These are phyloP conservation scores for Hordeum pubiflorum DNA, from an alignment of 202 grass and related monocot genomes.

Conservation along the genomic window DNA sequence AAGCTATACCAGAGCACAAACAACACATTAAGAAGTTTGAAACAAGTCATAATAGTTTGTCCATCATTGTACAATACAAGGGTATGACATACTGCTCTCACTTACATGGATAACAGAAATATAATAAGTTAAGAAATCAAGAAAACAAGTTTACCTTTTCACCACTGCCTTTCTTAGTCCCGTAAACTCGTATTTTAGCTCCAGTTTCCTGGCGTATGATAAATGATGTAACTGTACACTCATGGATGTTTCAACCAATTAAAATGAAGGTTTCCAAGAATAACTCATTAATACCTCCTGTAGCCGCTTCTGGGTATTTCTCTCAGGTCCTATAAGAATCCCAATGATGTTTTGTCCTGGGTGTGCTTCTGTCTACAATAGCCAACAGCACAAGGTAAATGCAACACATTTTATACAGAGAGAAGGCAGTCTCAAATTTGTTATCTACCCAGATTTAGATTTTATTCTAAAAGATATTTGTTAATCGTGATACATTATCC, in stretches of 20 bases:
- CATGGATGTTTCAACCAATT: conserved; percentile 16
- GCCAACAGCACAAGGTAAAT: conserved; percentile 23
- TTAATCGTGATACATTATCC: background rate
- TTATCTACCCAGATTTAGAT: background rate
- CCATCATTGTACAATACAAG: background rate
- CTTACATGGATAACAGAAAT: background rate
- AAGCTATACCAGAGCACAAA: background rate
- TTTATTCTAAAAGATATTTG: background rate
- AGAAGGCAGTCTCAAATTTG: background rate
- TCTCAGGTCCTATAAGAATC: conserved; percentile 74
- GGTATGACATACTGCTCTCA: background rate
- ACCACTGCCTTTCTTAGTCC: conserved; percentile 56
- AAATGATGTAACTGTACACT: conserved; percentile 20
- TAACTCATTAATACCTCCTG: conserved; percentile 58
- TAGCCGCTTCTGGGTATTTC: conserved; percentile 69
- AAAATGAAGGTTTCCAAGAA: conserved; percentile 3
- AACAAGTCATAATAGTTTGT: conserved; percentile 4
- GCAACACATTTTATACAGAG: background rate
- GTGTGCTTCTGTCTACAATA: conserved; percentile 58
- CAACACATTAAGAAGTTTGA: background rate
- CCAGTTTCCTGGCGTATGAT: conserved; percentile 62
- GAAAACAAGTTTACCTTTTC: conserved; percentile 56
- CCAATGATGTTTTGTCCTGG: conserved; percentile 62
- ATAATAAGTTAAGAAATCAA: background rate
- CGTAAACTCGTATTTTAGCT: conserved; percentile 71